Conservation (phyloP, 2,329 filamentous ascomycete genomes). For the Trichoderma endophyticum region DNA sequence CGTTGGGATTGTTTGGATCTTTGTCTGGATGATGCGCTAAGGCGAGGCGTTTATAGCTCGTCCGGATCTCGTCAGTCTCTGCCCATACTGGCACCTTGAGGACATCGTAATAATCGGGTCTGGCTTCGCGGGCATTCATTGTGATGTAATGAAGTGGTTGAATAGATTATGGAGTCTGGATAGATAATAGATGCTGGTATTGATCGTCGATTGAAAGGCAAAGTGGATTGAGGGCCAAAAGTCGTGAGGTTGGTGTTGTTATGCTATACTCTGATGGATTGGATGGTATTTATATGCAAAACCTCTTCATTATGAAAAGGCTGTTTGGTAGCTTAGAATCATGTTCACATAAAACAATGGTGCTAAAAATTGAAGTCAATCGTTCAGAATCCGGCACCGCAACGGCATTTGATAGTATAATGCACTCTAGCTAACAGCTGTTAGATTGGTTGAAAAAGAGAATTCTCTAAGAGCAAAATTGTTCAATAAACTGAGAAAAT, state of each 20-base stretch:
- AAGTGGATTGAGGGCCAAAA: neutral
- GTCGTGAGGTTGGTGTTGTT: neutral
- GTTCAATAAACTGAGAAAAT: neutral
- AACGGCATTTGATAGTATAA: neutral
- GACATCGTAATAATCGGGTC: neutral
- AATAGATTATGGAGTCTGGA: neutral
- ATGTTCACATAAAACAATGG: neutral
- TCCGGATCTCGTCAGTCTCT: neutral
- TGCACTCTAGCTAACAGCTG: neutral
- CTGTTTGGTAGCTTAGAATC: neutral
- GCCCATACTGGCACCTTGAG: neutral
- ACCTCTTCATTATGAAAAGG: accelerated
- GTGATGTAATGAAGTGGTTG: neutral
- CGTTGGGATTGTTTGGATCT: neutral
- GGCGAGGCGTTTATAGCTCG: neutral
- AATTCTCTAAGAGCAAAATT: neutral
- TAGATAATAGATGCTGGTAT: neutral
- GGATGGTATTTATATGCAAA: neutral
- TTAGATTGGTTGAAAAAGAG: accelerated
- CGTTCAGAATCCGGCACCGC: neutral
- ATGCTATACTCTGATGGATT: neutral
- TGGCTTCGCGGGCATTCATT: neutral
- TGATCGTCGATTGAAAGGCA: neutral
- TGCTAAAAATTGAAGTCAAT: neutral
- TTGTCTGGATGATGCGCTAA: neutral